phyloP scores from a whole-genome alignment of 1,284 basidiomycete species.

The Inonotus obliquus region DNA sequence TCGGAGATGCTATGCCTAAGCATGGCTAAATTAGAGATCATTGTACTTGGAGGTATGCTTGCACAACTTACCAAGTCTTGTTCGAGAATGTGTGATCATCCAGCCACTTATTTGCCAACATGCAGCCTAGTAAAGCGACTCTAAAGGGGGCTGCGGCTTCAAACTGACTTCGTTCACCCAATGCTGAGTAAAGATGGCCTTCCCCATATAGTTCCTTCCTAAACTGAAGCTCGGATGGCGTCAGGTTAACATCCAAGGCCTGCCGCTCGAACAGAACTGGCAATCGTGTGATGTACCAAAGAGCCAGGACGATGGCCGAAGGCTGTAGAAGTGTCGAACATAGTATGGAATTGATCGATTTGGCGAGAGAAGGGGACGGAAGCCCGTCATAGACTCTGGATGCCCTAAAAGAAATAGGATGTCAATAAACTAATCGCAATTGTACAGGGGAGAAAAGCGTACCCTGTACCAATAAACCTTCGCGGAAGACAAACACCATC shows the following conservation, averaged over 20 bases:
- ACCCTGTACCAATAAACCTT: conserved; percentile 43
- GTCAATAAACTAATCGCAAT: conserved; percentile 19
- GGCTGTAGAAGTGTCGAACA: conserved; percentile 79
- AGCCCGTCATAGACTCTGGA: conserved; percentile 37
- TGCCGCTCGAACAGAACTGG: conserved; percentile 53
- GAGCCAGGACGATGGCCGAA: conserved; percentile 70
- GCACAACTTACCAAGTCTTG: conserved; percentile 76
- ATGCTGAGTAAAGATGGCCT: conserved; percentile 57
- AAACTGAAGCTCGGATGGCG: conserved; percentile 29
- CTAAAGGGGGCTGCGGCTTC: conserved; percentile 61
- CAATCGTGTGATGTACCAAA: conserved; percentile 80
- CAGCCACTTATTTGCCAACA: conserved; percentile 89
- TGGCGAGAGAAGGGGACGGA: conserved; percentile 52
- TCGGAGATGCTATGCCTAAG: conserved; percentile 73
- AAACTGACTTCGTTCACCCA: conserved; percentile 44
- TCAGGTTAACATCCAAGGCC: conserved; percentile 16
- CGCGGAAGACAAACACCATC: conserved; percentile 55
- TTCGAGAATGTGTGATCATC: conserved; percentile 92
- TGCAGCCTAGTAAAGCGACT: conserved; percentile 76
- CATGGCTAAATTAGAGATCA: conserved; percentile 8
- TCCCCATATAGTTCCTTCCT: conserved; percentile 47
- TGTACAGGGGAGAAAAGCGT: conserved; percentile 24
- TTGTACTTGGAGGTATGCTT: conserved; percentile 5
- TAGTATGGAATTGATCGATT: conserved; percentile 65
- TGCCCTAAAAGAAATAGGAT: conserved; percentile 30